Evolutionary conservation across 1,284 basidiomycete genomes (phyloP).

Genomic region (Austroboletus niveus): DNA sequence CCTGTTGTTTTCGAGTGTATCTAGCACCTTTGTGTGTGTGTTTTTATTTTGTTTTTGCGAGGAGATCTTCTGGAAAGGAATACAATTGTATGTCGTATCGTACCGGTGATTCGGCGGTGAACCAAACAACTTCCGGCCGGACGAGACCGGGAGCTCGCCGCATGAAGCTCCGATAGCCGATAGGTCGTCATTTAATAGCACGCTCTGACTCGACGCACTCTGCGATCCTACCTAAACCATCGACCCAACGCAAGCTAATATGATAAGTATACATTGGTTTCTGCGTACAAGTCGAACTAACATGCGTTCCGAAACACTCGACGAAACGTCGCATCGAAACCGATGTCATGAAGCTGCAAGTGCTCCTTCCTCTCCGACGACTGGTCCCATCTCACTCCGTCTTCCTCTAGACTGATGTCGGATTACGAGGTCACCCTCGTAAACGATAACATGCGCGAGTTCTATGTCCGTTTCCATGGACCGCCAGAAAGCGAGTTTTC

Average conservation of each 20-base stretch:
- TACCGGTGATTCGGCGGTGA: not conserved
- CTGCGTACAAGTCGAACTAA: slow-evolving; percentile 15
- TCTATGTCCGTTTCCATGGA: slow-evolving; percentile 95
- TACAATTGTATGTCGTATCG: not conserved
- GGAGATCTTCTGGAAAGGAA: slow-evolving; percentile 19
- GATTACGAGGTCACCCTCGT: slow-evolving; percentile 97
- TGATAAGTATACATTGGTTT: slow-evolving; percentile 37
- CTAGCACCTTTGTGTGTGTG: slow-evolving; percentile 4
- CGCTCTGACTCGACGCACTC: not conserved
- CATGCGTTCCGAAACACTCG: slow-evolving; percentile 25
- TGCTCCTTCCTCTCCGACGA: slow-evolving; percentile 13
- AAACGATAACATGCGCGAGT: slow-evolving; percentile 99
- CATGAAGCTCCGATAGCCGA: slow-evolving; percentile 8
- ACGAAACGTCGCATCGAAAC: slow-evolving; percentile 96
- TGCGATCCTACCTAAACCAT: slow-evolving; percentile 8
- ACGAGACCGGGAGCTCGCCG: slow-evolving; percentile 18
- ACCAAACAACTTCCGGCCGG: not conserved
- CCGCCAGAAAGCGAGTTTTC: slow-evolving; percentile 84
- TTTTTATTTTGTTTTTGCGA: not conserved
- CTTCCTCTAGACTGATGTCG: slow-evolving; percentile 80
- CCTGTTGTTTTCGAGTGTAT: slow-evolving; percentile 19
- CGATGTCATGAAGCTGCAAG: slow-evolving; percentile 98
- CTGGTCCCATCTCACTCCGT: slow-evolving; percentile 11
- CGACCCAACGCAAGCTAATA: slow-evolving; percentile 22
- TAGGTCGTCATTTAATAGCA: slow-evolving; percentile 16